Base-by-base conservation (phyloP, 352 stramenopile species). In the Vaucheria bursata region DNA sequence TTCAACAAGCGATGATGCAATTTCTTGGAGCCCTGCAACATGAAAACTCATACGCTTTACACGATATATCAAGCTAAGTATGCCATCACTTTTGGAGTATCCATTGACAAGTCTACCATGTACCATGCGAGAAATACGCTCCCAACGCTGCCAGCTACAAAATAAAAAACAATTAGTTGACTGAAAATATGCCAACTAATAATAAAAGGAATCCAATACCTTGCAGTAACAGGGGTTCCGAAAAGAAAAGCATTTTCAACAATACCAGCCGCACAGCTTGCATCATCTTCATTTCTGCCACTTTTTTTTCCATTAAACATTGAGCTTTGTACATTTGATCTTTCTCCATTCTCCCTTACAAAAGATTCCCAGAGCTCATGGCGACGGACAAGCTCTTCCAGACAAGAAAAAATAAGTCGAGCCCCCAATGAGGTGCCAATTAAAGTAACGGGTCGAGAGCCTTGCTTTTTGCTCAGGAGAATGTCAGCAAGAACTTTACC, bases 41-140 rank as follows among this genome's bases (percentile, higher is more conserved):
- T 35, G 65, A 1, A 85, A 39, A 7, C 64, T 52, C 25, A 75
- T 32, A 65, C 75, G 75, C 38, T 81, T 81, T 37, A 52, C 49
- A 4, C 91, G 87, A 78, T 95, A 96, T 86, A 96, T 92, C 45
- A 96, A 82, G 18, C 87, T 88, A 29, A 96, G 86, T 87, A 95
- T 94, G 86, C 89, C 92, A 85, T 96, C 91, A 64, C 92, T 91
- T 32, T 90, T 87, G 0, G 87, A 93, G 79, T 92, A 96, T 18
- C 90, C 90, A 78, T 96, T 96, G 79, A 96, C 91, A 0, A 95
- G 75, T 32, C 91, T 86, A 0, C 90, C 90, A 0, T 91, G 89
- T 1, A 95, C 90, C 8, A 96, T 81, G 68, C 85, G 18, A 34
- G 68, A 25, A 5, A 73, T 79, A 32, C 37, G 36, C 25, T 84